Percentiles rank a stretch among this genome's conserved stretches.
These are phyloP conservation scores for Alternaria angustiovoidea DNA, from an alignment of 2,329 filamentous ascomycete genomes.

Conservation along the genomic window DNA sequence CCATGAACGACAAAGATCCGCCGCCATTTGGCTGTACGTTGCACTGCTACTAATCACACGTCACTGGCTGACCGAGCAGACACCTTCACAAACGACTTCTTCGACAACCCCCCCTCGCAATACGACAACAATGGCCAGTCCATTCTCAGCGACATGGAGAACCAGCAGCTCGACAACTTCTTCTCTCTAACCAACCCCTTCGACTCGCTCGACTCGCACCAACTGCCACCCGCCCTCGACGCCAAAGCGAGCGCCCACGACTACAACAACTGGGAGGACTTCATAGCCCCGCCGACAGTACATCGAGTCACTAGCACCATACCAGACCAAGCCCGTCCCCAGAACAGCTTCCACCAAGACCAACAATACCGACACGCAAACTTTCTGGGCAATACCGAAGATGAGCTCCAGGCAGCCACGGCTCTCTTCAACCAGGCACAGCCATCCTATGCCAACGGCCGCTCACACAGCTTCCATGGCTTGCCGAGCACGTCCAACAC, in stretches of 20 bases:
- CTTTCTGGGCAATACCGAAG: slow-evolving; percentile 37
- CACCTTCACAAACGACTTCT: slow-evolving; percentile 39
- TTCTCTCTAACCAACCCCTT: slow-evolving; percentile 45
- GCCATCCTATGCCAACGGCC: slow-evolving; percentile 27
- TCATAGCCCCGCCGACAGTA: slow-evolving; percentile 42
- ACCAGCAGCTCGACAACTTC: slow-evolving; percentile 43
- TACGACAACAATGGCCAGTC: slow-evolving; percentile 34
- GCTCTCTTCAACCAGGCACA: slow-evolving; percentile 46
- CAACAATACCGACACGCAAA: slow-evolving; percentile 24
- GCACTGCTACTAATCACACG: neutral
- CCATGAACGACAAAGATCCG: slow-evolving; percentile 47
- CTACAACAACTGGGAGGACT: slow-evolving; percentile 39
- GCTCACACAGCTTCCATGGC: slow-evolving; percentile 34
- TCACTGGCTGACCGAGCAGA: slow-evolving; percentile 29
- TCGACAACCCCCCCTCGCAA: slow-evolving; percentile 21
- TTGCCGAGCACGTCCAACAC: slow-evolving; percentile 13
- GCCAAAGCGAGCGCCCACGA: slow-evolving; percentile 34
- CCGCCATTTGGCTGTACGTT: slow-evolving; percentile 47
- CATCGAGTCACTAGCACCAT: slow-evolving; percentile 47
- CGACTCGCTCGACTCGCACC: slow-evolving; percentile 25
- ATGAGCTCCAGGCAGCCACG: slow-evolving; percentile 44
- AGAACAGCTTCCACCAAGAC: slow-evolving; percentile 38
- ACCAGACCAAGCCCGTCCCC: slow-evolving; percentile 43
- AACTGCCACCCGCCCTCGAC: slow-evolving; percentile 25
- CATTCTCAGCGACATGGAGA: slow-evolving; percentile 45